These are phyloP conservation scores for Opeltia flavorubescens DNA, from an alignment of 495 filamentous ascomycete genomes.

Conservation along the genomic window DNA sequence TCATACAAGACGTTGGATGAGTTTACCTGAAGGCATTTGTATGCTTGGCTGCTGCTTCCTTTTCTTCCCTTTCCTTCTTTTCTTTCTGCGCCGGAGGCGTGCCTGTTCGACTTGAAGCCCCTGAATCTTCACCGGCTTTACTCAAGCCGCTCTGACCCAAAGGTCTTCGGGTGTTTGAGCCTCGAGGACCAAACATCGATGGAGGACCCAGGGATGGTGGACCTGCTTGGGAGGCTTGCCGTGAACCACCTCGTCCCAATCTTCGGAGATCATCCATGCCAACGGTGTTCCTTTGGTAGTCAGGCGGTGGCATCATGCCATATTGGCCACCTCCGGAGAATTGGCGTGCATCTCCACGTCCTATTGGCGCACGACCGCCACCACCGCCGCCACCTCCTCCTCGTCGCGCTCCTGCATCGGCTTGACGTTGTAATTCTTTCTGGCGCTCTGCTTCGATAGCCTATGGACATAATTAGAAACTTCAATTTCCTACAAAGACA, in stretches of 20 bases:
- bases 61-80: slow-evolving; percentile 43
- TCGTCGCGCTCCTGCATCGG: slow-evolving; percentile 25
- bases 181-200: slow-evolving; percentile 64
- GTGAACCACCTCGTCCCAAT: slow-evolving; percentile 48
- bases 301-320: slow-evolving; percentile 49
- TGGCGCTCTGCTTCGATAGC: slow-evolving; percentile 55
- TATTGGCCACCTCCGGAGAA: slow-evolving; percentile 51
- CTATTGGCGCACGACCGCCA: slow-evolving; percentile 51
- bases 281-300: slow-evolving; percentile 64
- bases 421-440: slow-evolving; percentile 41
- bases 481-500: neutral
- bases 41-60: slow-evolving; percentile 46
- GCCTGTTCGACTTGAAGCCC: slow-evolving; percentile 70
- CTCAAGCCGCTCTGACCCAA: slow-evolving; percentile 58
- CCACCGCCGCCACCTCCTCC: slow-evolving; percentile 37
- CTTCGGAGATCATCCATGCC: slow-evolving; percentile 79
- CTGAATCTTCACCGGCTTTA: slow-evolving; percentile 63
- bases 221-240: slow-evolving; percentile 44
- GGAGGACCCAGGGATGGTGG: slow-evolving; percentile 49
- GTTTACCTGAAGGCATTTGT: slow-evolving; percentile 81
- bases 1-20: neutral
- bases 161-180: slow-evolving; percentile 68
- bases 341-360: slow-evolving; percentile 74
- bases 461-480: slow-evolving; percentile 25
- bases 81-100: slow-evolving; percentile 61